These are phyloP conservation scores for Pulveroboletus frians DNA, from an alignment of 768 basidiomycete species.

Conservation along the genomic window DNA sequence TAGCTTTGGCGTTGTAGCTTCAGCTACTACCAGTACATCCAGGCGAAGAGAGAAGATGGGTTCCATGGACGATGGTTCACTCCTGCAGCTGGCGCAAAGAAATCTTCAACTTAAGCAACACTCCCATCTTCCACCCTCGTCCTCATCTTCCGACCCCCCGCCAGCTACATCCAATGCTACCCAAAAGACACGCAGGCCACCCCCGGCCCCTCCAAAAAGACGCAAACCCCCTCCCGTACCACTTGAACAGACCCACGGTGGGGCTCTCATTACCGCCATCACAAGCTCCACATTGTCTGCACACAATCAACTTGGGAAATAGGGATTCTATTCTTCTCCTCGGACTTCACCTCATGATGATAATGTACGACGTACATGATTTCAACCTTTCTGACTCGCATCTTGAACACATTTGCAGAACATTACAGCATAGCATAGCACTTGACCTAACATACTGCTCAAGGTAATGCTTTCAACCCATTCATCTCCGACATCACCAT, in stretches of 20 bases:
- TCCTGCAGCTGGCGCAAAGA: constrained; percentile 17
- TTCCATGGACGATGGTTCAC: constrained; percentile 25
- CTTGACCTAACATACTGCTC: constrained; percentile 12
- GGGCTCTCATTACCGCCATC: constrained; percentile 58
- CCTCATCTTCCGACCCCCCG: constrained; percentile 15
- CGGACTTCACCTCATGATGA: constrained; percentile 1
- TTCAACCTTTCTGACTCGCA: constrained; percentile 8
- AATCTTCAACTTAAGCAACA: constrained; percentile 13
- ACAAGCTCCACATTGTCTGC: constrained; percentile 33
- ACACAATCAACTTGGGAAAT: constrained; percentile 16
- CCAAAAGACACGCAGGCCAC: constrained; percentile 42
- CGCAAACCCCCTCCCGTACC: constrained; percentile 72
- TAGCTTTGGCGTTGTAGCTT: constrained; percentile 28
- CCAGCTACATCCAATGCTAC: constrained; percentile 16
- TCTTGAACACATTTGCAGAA: constrained; percentile 15
- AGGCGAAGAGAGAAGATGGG: constrained; percentile 24
- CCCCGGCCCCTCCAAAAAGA: constrained; percentile 64
- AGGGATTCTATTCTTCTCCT: constrained; percentile 1
- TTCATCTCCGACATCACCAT: constrained; percentile 5
- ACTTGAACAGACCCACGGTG: constrained; percentile 41
- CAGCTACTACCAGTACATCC: constrained; percentile 14
- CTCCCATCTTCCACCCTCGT: constrained; percentile 15
- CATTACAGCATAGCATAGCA: constrained; percentile 22
- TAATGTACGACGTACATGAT: constrained; percentile 7
- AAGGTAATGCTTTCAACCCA: constrained; percentile 9